Base-by-base conservation (phyloP, 768 basidiomycete species). In the Boletus reticulatus region DNA sequence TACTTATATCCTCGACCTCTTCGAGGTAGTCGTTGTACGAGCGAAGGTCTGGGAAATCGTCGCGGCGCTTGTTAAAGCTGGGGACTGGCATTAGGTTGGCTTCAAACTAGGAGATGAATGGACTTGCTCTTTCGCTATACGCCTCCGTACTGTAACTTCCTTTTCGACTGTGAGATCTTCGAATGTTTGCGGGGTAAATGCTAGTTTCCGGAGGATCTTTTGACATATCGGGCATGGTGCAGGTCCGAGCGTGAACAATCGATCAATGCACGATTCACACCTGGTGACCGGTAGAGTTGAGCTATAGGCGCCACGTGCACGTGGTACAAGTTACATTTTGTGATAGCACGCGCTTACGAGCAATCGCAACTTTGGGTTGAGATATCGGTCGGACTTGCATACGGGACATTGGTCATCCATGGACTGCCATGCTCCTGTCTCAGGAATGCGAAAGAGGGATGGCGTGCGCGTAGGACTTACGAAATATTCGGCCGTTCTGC, bases 251-350 rank as follows among this genome's bases (percentile, higher is more conserved):
- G 94, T 96, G 73, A 96, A 99, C 39, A 98, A 72, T 9, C 95
- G 85, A 72, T 98, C 97, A 65, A 99, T 97, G 71, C 97, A 99
- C 1, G 92, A 93, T 76, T 98, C 96, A 75, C 97, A 98, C 92
- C 94, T 96, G 57, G 47, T 22, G 42, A n/a, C 17, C 19, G n/a
- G 22, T 20, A 9, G 13, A 1, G 10, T 56, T 63, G 24, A 72
- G 61, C 48, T 19, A 48, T 34, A 29, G 24, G 19, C 32, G 37
- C 32, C 10, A 46, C 36, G 29, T 29, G 24, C 20, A 22, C 24
- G 32, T 22, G 31, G 48, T 54, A 44, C 34, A 72, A 78, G 58
- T 59, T 61, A 94, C 97, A 98, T 96, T 81, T 97, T 97, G 75
- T 99, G 97, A 73, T 97, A 99, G 71, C 97, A 99, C 16, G 92